Conservation (phyloP, 371 early-diverging fungal genomes). For the Blakeslea trispora region DNA sequence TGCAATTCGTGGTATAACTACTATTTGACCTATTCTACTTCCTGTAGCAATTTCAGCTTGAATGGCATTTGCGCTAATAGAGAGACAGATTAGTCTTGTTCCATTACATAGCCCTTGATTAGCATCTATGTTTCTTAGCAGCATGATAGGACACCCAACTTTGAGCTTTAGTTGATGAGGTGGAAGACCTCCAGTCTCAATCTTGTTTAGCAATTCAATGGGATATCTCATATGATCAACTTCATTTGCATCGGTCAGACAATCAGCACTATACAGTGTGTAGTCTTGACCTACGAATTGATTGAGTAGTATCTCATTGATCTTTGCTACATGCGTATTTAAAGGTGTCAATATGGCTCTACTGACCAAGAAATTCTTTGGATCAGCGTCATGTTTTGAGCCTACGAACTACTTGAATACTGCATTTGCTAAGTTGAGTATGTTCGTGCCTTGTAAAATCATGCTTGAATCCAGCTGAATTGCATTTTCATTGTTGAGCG, state of each 20-base stretch:
- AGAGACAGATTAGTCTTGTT: constrained; percentile 3
- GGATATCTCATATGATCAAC: neutral
- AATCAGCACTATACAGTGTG: neutral
- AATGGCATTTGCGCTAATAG: neutral
- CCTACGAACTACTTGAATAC: no score
- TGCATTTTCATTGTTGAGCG: neutral
- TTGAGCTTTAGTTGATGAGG: constrained; percentile 26
- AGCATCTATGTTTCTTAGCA: constrained; percentile 29
- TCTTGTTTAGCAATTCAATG: constrained; percentile 10
- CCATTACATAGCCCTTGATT: constrained; percentile 32
- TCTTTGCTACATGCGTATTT: constrained; percentile 1
- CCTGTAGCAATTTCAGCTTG: constrained; percentile 3
- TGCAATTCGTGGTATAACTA: neutral
- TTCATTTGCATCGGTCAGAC: neutral
- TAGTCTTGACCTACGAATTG: neutral
- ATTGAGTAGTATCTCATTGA: constrained; percentile 1
- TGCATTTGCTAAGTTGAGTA: no score
- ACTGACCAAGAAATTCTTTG: neutral
- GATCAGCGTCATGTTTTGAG: no score
- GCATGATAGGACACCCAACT: constrained; percentile 30
- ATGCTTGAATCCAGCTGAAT: neutral
- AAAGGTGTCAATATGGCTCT: constrained; percentile 8
- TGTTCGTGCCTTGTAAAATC: no score
- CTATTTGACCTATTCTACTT: neutral
- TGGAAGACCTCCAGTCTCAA: constrained; percentile 18